Evolutionary conservation across 331 rosid species (phyloP).

Genomic region (Spiraea crenata): DNA sequence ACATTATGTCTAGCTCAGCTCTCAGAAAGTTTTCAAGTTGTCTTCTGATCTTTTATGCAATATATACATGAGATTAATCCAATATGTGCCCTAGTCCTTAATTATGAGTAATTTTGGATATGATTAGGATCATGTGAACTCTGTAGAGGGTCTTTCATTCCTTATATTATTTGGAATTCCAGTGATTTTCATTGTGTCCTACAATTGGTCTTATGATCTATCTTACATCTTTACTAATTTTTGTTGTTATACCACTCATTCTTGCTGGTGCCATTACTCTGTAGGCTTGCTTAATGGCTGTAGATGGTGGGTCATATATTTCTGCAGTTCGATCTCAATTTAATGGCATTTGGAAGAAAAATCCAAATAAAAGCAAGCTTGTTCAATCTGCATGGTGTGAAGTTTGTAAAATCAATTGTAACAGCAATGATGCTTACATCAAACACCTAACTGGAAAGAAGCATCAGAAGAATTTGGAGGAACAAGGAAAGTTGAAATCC

Average conservation of each 20-base stretch:
- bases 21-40: neutral
- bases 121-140: neutral
- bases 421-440: conserved; percentile 51
- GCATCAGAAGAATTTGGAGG: conserved; percentile 54
- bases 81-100: neutral
- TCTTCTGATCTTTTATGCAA: neutral
- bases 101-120: neutral
- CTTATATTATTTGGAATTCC: neutral
- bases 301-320: conserved; percentile 36
- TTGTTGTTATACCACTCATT: neutral
- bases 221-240: neutral
- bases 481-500: conserved; percentile 26
- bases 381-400: conserved; percentile 67
- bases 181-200: neutral
- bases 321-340: conserved; percentile 43
- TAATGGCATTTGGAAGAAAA: conserved; percentile 35
- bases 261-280: neutral
- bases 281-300: conserved; percentile 51
- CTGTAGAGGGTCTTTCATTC: neutral
- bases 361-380: conserved; percentile 44
- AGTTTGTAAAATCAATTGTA: conserved; percentile 63
- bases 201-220: neutral
- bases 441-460: conserved; percentile 65
- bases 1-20: neutral
- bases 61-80: neutral